Base-by-base conservation (phyloP, 129 eudicot species). In the Helianthus annuus region DNA sequence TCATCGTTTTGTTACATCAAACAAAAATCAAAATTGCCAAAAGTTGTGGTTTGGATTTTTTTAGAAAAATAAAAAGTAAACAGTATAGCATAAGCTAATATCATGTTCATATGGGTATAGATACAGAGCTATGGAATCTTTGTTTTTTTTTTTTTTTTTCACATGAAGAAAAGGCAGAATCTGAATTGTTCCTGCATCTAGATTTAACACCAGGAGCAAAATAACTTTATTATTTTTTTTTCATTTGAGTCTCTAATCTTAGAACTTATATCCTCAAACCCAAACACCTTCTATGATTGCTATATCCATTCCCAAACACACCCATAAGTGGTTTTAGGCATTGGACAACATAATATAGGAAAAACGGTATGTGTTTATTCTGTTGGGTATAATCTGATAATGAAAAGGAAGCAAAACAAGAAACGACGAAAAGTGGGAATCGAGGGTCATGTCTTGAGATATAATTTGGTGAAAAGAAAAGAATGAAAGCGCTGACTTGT, bases 401-500 rank as follows among this genome's bases (percentile, higher is more conserved):
- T 73, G 7, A 54, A 44, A 66, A 29, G 14, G 59, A 66, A 66
- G 16, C 44, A 69, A 48, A 58, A 68, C 56, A 13, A 48, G 62
- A n/a, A 54, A 24, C 3, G n/a, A 32, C 61, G 39, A 54, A 5
- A 24, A n/a, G 67, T 56, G 66, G 75, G 44, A 69, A 69, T 77
- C 62, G 27, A 29, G 4, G 48, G 60, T 66, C 74, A 46, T 70
- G 56, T 63, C 68, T 64, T 32, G 73, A 78, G 73, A 78, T 56
- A 53, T 42, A 34, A 54, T 42, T 54, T 64, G 19, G 67, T 44
- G 76, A 78, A 70, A 39, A 70, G 70, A 77, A 70, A 39, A 70
- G 70, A 77, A 76, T 76, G 80, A 67, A 67, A 68, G 74, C 53
- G 80, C 69, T 76, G 80, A 68, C 74, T 68, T 76, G 49, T 14